Evolutionary conservation across 2,329 filamentous ascomycete species (phyloP), one percentile per base, ranked within the genome.

Genomic region (Pyrenophora teres): DNA sequence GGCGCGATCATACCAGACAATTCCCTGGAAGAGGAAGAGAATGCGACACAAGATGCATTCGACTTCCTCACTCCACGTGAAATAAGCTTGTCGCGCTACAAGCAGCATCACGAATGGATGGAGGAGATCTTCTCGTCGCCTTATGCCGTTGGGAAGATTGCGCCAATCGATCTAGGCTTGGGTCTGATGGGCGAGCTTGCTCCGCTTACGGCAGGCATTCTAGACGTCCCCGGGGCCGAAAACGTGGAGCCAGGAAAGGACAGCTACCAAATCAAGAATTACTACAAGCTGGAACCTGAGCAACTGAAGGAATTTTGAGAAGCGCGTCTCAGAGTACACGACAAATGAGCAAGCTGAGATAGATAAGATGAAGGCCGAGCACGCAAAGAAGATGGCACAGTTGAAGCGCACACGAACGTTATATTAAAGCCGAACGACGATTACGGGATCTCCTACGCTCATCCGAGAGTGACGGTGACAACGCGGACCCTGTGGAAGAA

Each of bases 41-140:
- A 97, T 67, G 89, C 88, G 3, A 89, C 88, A 6, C 82, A 89
- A 16, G 94, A 99, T 72, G 82, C 92, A 70, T 90, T 99, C 66
- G 94, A 99, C 69, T 85, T 91, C 57, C 79, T 97, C 56, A 93
- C 91, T 0, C 92, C 92, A 3, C 84, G 92, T 37, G 94, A 99
- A 58, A 88, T 99, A 55, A 96, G 92, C 63, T 80, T 90, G 54
- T 85, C 86, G 58, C 85, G 94, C 48, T 99, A 97, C 73, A 88
- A 88, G 70, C 92, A 97, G 69, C 95, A 99, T 65, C 93, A 99
- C 67, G 91, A 96, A 72, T 97, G 93, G 94, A 96, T 99, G 90
- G 94, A 97, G 69, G 93, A 99, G 75, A 87, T 99, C 23, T 83
- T 97, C 46, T 90, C 89, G 0, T 97, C 93, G 1, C 91, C 92